Percentiles rank a stretch among this genome's conserved stretches.
phyloP scores from a whole-genome alignment of 164 flowering plant species.

The Litsea cubeba region DNA sequence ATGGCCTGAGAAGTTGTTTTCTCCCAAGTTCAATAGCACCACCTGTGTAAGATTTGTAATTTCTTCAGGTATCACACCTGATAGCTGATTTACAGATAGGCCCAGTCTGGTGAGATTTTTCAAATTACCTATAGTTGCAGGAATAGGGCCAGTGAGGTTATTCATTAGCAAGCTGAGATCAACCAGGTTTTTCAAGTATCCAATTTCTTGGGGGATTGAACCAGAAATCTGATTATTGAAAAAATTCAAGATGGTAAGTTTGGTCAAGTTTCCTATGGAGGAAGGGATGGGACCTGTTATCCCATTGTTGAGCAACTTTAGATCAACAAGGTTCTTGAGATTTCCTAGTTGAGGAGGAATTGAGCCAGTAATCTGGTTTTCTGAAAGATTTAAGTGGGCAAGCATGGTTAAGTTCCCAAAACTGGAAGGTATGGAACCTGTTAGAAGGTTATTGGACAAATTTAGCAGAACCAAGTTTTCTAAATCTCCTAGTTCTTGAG shows the following conservation, averaged over 20 bases:
- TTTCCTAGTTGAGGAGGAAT: constrained; percentile 11
- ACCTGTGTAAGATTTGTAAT: constrained; percentile 19
- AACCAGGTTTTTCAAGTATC: constrained; percentile 7
- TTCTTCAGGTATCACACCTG: constrained; percentile 20
- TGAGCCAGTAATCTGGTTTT: constrained; percentile 16
- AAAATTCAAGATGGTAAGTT: constrained; percentile 1
- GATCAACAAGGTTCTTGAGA: constrained; percentile 2
- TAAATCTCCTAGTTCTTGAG: constrained; percentile 12
- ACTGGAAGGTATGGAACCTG: constrained; percentile 11
- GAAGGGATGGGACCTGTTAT: constrained; percentile 8
- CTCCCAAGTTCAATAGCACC: not conserved
- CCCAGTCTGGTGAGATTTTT: not conserved
- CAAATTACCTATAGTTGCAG: not conserved
- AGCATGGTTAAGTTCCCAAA: constrained; percentile 18
- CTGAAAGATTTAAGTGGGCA: not conserved
- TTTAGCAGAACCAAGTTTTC: not conserved
- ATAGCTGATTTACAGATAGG: not conserved
- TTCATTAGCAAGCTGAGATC: not conserved
- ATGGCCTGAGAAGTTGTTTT: not conserved
- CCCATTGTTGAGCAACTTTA: not conserved
- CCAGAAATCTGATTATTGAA: constrained; percentile 15
- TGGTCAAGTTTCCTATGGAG: constrained; percentile 19
- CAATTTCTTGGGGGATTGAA: constrained; percentile 17
- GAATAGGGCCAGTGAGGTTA: not conserved
- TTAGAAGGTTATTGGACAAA: not conserved